These are phyloP conservation scores for Diaporthe helianthi DNA, from an alignment of 2,329 filamentous ascomycete species.

Conservation along the genomic window DNA sequence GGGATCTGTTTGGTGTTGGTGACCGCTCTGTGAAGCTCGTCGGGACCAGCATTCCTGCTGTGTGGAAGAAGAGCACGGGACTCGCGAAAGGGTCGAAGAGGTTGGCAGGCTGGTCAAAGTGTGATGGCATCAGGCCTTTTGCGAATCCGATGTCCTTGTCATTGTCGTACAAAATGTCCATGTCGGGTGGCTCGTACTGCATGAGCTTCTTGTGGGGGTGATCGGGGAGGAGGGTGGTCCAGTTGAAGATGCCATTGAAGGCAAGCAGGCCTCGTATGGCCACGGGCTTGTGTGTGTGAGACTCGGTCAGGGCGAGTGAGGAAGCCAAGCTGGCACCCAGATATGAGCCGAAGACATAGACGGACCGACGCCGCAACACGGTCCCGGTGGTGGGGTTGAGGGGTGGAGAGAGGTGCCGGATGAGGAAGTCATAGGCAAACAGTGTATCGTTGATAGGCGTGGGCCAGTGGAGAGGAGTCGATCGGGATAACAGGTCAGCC, in stretches of 20 bases:
- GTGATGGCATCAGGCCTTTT: constrained; percentile 44
- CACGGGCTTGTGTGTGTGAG: constrained; percentile 50
- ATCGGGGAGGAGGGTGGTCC: constrained; percentile 65
- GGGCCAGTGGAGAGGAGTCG: constrained; percentile 55
- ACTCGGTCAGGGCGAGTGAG: constrained; percentile 64
- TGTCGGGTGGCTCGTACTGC: constrained; percentile 33
- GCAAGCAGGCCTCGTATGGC: constrained; percentile 61
- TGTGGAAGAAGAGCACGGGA: constrained; percentile 64
- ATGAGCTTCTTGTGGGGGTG: constrained; percentile 52
- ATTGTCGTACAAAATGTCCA: constrained; percentile 39
- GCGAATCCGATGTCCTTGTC: constrained; percentile 48
- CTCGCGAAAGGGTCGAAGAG: constrained; percentile 68
- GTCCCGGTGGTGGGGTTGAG: constrained; percentile 28
- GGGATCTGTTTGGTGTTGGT: neutral
- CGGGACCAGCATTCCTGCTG: constrained; percentile 55
- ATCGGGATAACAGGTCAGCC: neutral
- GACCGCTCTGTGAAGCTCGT: constrained; percentile 47
- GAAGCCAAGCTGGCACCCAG: constrained; percentile 64
- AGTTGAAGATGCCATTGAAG: constrained; percentile 69
- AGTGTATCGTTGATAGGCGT: constrained; percentile 63
- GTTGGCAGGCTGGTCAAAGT: constrained; percentile 58
- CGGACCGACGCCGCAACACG: constrained; percentile 45
- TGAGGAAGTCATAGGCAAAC: constrained; percentile 62
- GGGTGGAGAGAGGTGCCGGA: constrained; percentile 50
- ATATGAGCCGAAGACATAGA: constrained; percentile 63